Evolutionary conservation across 257 asterid species (phyloP).

Genomic region (Anisodus acutangulus): DNA sequence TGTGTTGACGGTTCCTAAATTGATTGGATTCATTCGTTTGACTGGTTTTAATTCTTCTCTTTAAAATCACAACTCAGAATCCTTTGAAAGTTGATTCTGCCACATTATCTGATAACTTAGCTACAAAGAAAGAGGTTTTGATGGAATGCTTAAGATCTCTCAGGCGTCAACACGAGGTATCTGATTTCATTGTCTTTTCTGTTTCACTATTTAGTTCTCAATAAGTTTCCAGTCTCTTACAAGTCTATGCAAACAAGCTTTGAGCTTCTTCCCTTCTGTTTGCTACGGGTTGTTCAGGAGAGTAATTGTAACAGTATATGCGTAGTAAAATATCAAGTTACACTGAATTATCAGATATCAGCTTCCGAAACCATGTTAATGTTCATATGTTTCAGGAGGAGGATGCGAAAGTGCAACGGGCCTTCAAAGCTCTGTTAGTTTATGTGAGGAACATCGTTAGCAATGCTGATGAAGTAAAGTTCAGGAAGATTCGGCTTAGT

Average conservation of each 20-base stretch:
- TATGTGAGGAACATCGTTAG: slow-evolving; percentile 58
- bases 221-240: slow-evolving; percentile 20
- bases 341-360: background rate
- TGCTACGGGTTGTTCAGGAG: slow-evolving; percentile 4
- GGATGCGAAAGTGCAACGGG: slow-evolving; percentile 43
- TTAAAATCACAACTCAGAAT: slow-evolving; percentile 41
- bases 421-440: slow-evolving; percentile 63
- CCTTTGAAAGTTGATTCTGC: slow-evolving; percentile 36
- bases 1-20: background rate
- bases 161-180: slow-evolving; percentile 67
- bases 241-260: slow-evolving; percentile 14
- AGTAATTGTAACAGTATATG: background rate
- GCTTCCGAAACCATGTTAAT: background rate
- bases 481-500: slow-evolving; percentile 73
- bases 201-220: slow-evolving; percentile 21
- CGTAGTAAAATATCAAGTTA: slow-evolving; percentile 14
- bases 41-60: slow-evolving; percentile 28
- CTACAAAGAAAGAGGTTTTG: slow-evolving; percentile 48
- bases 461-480: slow-evolving; percentile 66
- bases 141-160: slow-evolving; percentile 73
- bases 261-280: background rate
- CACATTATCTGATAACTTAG: slow-evolving; percentile 37
- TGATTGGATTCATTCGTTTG: background rate
- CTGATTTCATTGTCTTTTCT: slow-evolving; percentile 16
- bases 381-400: slow-evolving; percentile 48